These are phyloP conservation scores for Saxophila tyrrhenica DNA, from an alignment of 495 filamentous ascomycete species.

Conservation along the genomic window DNA sequence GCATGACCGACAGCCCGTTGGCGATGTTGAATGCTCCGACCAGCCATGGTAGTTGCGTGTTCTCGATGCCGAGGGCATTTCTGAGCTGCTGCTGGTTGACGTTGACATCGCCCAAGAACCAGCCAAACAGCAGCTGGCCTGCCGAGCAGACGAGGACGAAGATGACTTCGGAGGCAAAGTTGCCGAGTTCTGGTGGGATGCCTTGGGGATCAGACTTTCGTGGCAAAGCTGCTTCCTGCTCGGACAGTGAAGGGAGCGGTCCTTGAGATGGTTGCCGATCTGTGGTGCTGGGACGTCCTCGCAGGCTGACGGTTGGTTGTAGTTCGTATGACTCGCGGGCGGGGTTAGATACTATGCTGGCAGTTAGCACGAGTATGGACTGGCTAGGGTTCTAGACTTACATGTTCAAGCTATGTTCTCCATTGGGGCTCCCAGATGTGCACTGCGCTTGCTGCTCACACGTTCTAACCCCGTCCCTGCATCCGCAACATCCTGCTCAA, in stretches of 20 bases:
- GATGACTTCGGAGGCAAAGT: conserved; percentile 30
- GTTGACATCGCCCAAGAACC: conserved; percentile 35
- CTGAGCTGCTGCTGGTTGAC: conserved; percentile 31
- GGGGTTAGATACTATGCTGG: not conserved
- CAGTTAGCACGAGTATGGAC: no score
- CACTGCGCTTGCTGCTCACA: not conserved
- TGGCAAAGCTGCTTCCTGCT: conserved; percentile 6
- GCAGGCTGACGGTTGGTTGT: not conserved
- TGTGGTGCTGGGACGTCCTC: not conserved
- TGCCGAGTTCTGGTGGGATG: conserved; percentile 30
- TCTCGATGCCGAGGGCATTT: conserved; percentile 29
- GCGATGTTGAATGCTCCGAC: conserved; percentile 33
- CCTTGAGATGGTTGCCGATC: not conserved
- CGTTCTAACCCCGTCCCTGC: not conserved
- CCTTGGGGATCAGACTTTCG: conserved; percentile 21
- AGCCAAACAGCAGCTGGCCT: conserved; percentile 38
- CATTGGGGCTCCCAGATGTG: not conserved
- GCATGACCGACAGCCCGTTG: conserved; percentile 35
- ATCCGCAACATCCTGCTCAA: not conserved
- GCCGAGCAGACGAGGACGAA: conserved; percentile 37
- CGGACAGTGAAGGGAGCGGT: not conserved
- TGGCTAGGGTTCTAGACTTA: no score
- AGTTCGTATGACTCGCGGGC: not conserved
- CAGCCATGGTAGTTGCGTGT: conserved; percentile 36
- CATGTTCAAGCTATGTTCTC: not conserved